These are phyloP conservation scores for Suillus variegatus DNA, from an alignment of 768 basidiomycete species.

Conservation along the genomic window DNA sequence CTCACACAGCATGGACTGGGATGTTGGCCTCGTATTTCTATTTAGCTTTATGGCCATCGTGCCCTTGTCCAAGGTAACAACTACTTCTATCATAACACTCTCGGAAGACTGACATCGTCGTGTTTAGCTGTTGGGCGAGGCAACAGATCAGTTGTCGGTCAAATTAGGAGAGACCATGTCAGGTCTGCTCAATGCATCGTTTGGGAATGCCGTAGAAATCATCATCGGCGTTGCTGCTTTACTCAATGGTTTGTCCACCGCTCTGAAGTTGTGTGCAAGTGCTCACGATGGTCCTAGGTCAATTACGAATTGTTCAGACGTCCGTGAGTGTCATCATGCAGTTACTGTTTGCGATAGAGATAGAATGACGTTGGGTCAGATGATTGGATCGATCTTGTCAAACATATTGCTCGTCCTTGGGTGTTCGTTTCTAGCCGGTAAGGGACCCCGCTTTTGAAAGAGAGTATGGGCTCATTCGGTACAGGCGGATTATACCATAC, in stretches of 20 bases:
- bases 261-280: no score
- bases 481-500: not conserved
- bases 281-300: no score
- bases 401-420: not conserved
- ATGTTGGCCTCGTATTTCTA: constrained; percentile 71
- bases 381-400: not conserved
- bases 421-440: not conserved
- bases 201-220: no score
- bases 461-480: not conserved
- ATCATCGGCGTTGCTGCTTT: no score
- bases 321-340: not conserved
- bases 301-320: not conserved
- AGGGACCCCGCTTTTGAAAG: not conserved
- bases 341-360: not conserved
- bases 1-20: constrained; percentile 70
- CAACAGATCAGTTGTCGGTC: not conserved
- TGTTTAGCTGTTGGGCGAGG: not conserved
- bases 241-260: no score
- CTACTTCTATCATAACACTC: not conserved
- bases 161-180: not conserved
- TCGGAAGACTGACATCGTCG: not conserved
- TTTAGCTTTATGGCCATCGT: constrained; percentile 84
- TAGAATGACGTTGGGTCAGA: not conserved
- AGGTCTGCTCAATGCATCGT: no score
- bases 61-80: constrained; percentile 52